These are phyloP conservation scores for Edaphochlamys debaryana DNA, from an alignment of 139 green algal species.

Conservation along the genomic window DNA sequence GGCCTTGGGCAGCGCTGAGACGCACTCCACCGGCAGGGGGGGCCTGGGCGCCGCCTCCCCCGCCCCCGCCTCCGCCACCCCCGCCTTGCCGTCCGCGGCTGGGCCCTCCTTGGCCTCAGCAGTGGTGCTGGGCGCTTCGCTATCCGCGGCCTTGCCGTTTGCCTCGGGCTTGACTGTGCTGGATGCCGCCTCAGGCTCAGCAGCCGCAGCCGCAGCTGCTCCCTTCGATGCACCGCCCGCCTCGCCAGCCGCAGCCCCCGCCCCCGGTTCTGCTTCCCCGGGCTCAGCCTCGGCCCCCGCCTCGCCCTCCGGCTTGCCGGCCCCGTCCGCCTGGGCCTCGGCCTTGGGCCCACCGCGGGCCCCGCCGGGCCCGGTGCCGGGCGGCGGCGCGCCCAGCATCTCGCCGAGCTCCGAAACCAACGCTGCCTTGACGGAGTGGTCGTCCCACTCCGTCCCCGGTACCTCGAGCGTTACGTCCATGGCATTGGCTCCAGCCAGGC, in stretches of 20 bases:
- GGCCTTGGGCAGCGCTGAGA: constrained; percentile 76
- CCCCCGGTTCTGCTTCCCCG: not conserved
- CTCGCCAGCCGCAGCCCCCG: too few species aligned
- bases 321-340: too few species aligned
- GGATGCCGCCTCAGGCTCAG: not conserved
- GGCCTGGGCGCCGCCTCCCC: not conserved
- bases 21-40: constrained; percentile 56
- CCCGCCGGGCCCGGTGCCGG: not conserved
- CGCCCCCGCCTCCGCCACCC: not conserved
- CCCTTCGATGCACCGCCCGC: too few species aligned
- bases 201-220: too few species aligned
- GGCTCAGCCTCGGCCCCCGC: not conserved
- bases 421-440: constrained; percentile 53
- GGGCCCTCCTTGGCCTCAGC: too few species aligned
- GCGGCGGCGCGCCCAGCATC: constrained; percentile 10
- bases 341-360: not conserved
- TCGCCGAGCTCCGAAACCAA: constrained; percentile 70
- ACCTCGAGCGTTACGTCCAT: constrained; percentile 84
- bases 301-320: not conserved
- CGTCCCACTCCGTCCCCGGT: constrained; percentile 17
- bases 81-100: too few species aligned
- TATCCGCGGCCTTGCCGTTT: not conserved
- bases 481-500: constrained; percentile 77
- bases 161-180: not conserved
- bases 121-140: too few species aligned